Evolutionary conservation across 345 rosid species (phyloP), one percentile per base, ranked within the genome.

Genomic region (Carallia pectinifolia): DNA sequence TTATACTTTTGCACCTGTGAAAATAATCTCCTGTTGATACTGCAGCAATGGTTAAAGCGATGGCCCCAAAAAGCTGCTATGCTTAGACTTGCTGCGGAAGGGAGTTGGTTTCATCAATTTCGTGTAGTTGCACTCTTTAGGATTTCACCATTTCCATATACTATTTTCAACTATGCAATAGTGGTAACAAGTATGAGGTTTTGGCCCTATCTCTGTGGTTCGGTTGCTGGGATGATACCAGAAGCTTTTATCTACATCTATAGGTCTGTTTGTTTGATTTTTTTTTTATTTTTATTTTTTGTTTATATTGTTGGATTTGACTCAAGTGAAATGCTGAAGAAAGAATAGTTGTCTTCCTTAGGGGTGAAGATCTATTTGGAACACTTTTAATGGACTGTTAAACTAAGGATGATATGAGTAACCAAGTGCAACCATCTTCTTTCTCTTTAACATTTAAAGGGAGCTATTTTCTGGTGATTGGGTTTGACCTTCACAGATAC

Each of bases 81-180:
- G 80, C 76, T 94, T 77, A 83, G 92, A 70, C 88, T 94, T 65
- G 97, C 98, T 23, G 97, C 79, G 17, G 97, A 90, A 84, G 98
- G 98, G 67, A 92, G 85, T 85, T 92, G 97, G 97, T 85, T 90
- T 77, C 93, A 92, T 81, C 99, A 95, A 76, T 95, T 95, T 70
- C 83, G 79, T 79, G 92, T 95, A 39, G 97, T 95, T 69, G 97
- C 99, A 2, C 80, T 95, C 74, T 95, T 95, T 72, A 76, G 99
- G 76, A 73, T 95, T 75, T 95, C 99, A 2, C 99, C 99, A 18
- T 95, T 95, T 82, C 99, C 99, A 2, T 95, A 95, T 89, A 95
- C 99, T 33, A 85, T 95, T 63, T 95, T 95, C 84, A 94, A 91
- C 84, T 94, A 94, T 75, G 98, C 96, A 37, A 83, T 94, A 30